A percentile compares a stretch with the other conserved stretches of the same genome.
phyloP scores from a whole-genome alignment of 2,329 filamentous ascomycete genomes.

The Xylariaceae sp. region DNA sequence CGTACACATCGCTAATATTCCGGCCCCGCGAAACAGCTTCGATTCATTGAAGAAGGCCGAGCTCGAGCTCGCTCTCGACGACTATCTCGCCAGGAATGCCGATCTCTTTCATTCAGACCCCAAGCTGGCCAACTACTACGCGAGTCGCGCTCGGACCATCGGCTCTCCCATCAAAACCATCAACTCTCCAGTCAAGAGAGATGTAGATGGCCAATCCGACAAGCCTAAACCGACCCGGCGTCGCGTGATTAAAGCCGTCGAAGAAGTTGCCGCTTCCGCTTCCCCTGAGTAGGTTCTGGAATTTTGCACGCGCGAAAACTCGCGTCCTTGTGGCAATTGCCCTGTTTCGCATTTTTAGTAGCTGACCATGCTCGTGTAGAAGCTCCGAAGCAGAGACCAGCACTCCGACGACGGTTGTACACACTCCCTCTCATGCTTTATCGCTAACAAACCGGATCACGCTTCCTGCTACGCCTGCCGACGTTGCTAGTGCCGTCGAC shows the following conservation, averaged over 20 bases:
- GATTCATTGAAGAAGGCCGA: slow-evolving; percentile 71
- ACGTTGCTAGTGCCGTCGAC: slow-evolving; percentile 72
- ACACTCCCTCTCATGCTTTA: slow-evolving; percentile 47
- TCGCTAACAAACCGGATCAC: slow-evolving; percentile 56
- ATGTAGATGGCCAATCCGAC: slow-evolving; percentile 23
- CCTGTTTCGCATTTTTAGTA: slow-evolving; percentile 21
- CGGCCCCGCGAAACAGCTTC: slow-evolving; percentile 45
- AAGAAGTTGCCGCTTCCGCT: slow-evolving; percentile 68
- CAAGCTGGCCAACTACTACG: slow-evolving; percentile 70
- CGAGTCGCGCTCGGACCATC: slow-evolving; percentile 53
- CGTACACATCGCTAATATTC: slow-evolving; percentile 22
- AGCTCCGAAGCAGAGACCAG: slow-evolving; percentile 31
- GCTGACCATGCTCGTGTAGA: slow-evolving; percentile 50
- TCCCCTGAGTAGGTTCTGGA: slow-evolving; percentile 65
- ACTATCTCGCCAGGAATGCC: slow-evolving; percentile 64
- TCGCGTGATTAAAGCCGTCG: slow-evolving; percentile 38
- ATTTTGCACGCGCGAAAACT: slow-evolving; percentile 51
- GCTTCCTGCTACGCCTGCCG: slow-evolving; percentile 74
- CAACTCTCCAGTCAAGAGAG: slow-evolving; percentile 46
- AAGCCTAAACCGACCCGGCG: slow-evolving; percentile 26
- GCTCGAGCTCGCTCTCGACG: slow-evolving; percentile 68
- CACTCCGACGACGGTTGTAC: slow-evolving; percentile 41
- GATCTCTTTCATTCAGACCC: slow-evolving; percentile 58
- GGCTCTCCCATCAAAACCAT: slow-evolving; percentile 47
- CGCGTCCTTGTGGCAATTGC: neutral